These are phyloP conservation scores for Rhododendron ovatum DNA, from an alignment of 148 eudicot genomes.

Conservation along the genomic window DNA sequence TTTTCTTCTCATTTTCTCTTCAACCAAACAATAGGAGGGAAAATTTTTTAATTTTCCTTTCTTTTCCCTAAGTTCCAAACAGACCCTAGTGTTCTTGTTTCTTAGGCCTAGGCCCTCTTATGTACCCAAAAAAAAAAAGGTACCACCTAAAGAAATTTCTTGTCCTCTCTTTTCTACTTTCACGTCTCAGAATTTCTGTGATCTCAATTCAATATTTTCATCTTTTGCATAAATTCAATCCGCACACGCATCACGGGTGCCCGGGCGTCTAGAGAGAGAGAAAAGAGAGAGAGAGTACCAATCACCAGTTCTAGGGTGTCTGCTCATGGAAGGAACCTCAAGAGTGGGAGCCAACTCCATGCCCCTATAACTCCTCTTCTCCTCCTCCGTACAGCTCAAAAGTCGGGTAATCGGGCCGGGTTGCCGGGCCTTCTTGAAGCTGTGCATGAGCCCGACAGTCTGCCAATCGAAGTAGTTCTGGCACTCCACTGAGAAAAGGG, in stretches of 20 bases:
- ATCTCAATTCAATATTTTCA: not conserved
- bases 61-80: no score
- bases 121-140: no score
- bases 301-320: constrained; percentile 88
- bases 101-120: no score
- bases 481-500: constrained; percentile 94
- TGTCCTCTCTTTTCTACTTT: not conserved
- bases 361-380: constrained; percentile 63
- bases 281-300: constrained; percentile 41
- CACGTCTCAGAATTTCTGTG: not conserved
- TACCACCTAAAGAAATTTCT: not conserved
- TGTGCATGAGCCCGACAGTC: constrained; percentile 90
- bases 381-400: constrained; percentile 91
- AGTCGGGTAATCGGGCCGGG: constrained; percentile 90
- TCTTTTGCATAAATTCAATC: not conserved
- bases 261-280: not conserved
- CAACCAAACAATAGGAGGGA: no score
- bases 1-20: no score
- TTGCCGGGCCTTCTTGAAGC: constrained; percentile 70
- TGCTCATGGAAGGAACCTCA: constrained; percentile 93
- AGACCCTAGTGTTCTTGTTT: no score
- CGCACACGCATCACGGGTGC: not conserved
- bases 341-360: constrained; percentile 93
- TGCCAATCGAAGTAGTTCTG: constrained; percentile 97
- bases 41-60: no score